These are phyloP conservation scores for Neocallimastix lanati DNA, from an alignment of 192 early-diverging fungal genomes.

Conservation along the genomic window DNA sequence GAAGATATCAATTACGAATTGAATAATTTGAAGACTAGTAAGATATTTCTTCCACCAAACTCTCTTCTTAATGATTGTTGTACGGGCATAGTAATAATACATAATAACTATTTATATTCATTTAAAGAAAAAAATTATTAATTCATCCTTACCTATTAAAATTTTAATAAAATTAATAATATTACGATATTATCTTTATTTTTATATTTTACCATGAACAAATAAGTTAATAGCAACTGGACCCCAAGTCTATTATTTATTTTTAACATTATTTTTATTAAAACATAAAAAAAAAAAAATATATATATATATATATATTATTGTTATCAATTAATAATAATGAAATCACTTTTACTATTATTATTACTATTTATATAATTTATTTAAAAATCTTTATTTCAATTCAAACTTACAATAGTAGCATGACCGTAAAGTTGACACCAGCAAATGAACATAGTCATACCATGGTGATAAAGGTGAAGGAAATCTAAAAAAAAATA, in stretches of 20 bases:
- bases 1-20: constrained; percentile 78
- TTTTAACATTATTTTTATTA: too few species aligned
- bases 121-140: too few species aligned
- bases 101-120: neutral
- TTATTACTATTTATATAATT: too few species aligned
- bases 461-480: constrained; percentile 81
- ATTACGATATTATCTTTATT: too few species aligned
- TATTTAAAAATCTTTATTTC: too few species aligned
- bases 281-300: too few species aligned
- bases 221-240: neutral
- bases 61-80: constrained; percentile 17
- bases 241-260: neutral
- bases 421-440: constrained; percentile 55
- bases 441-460: constrained; percentile 75
- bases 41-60: constrained; percentile 89
- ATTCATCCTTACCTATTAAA: too few species aligned
- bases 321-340: too few species aligned
- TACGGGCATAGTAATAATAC: constrained; percentile 74
- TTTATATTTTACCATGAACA: neutral
- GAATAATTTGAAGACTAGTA: constrained; percentile 74
- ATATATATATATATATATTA: too few species aligned
- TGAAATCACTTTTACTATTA: too few species aligned
- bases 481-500: constrained; percentile 62
- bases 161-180: too few species aligned
- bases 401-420: constrained; percentile 58